Base-by-base conservation (phyloP, 768 basidiomycete species). In the Butyriboletus loyo region DNA sequence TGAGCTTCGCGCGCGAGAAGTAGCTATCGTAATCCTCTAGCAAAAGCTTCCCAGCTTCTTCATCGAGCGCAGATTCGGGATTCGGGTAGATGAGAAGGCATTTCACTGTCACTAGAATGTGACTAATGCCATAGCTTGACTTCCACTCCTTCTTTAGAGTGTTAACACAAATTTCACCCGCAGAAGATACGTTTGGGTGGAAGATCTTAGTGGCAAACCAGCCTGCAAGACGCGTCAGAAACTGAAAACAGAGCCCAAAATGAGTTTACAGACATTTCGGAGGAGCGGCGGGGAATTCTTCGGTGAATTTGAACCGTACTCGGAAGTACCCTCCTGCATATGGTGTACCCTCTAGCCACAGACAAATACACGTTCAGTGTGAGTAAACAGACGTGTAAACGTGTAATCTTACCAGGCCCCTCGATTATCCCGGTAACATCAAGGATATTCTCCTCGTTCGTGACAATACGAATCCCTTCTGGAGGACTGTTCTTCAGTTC, bases 141-240 rank as follows among this genome's bases (percentile, higher is more conserved):
- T 93, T 89, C 95, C 95, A 98, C 63, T 96, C 93, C 70, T 97
- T 96, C 79, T 97, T 98, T 24, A 98, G 75, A 7, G 94, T 98
- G 73, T 95, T 96, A 14, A 98, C 94, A 68, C 94, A 98, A 60
- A 98, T 98, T 71, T 97, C 94, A 15, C 94, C 94, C 0, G 81
- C 70, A 31, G 81, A 78, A 0, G 93, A 95, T 36, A 98, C 92
- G 62, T 98, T 98, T 0, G 96, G 95, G 63, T 98, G 95, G 71
- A 98, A 98, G 51, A 98, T 95, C 75, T 96, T 97, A 45, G 95
- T 97, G 14, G 80, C 75, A 59, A 97, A 89, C 76, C 90, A 87
- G 65, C 95, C 94, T 96, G 59, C 11, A 37, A 30, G 11, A 46
- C 49, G 31, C 28, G 42, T 66, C 54, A 57, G 21, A 30, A 49